These are phyloP conservation scores for Cerioporus squamosus DNA, from an alignment of 1,284 basidiomycete species.

Conservation along the genomic window DNA sequence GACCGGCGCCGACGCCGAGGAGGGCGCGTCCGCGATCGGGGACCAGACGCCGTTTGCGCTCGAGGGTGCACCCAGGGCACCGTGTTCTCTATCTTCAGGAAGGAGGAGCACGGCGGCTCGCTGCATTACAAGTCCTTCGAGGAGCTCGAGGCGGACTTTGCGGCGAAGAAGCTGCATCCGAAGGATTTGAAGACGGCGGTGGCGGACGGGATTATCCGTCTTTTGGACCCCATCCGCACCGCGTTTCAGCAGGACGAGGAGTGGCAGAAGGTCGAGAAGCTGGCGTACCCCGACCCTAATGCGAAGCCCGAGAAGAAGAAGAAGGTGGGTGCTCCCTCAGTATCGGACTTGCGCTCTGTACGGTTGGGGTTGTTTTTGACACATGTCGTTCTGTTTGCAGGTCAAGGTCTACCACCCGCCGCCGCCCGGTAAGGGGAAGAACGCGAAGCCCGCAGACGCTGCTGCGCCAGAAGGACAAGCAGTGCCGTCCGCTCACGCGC, in stretches of 20 bases:
- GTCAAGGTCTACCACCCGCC: constrained; percentile 77
- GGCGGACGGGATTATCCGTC: constrained; percentile 74
- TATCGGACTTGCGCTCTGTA: no score
- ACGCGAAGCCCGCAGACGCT: constrained; percentile 40
- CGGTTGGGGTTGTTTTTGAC: not conserved
- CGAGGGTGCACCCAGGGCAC: constrained; percentile 79
- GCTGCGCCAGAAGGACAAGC: no score
- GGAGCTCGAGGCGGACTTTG: constrained; percentile 80
- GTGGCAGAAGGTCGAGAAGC: constrained; percentile 79
- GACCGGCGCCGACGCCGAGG: constrained; percentile 42
- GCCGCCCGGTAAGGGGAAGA: constrained; percentile 75
- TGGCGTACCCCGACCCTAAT: constrained; percentile 86
- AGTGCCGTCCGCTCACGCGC: no score
- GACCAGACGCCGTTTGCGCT: constrained; percentile 65
- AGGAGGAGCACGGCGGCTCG: constrained; percentile 84
- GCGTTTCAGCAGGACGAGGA: constrained; percentile 79
- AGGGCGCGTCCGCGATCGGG: constrained; percentile 47
- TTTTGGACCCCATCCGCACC: constrained; percentile 85
- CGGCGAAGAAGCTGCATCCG: constrained; percentile 81
- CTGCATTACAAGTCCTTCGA: constrained; percentile 77
- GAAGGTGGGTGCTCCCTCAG: constrained; percentile 46
- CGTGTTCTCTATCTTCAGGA: constrained; percentile 80
- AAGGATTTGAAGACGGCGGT: constrained; percentile 90
- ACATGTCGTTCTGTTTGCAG: not conserved
- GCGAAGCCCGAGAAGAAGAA: constrained; percentile 67